These are phyloP conservation scores for Penicillium sp. DNA, from an alignment of 2,329 filamentous ascomycete genomes.

Conservation along the genomic window DNA sequence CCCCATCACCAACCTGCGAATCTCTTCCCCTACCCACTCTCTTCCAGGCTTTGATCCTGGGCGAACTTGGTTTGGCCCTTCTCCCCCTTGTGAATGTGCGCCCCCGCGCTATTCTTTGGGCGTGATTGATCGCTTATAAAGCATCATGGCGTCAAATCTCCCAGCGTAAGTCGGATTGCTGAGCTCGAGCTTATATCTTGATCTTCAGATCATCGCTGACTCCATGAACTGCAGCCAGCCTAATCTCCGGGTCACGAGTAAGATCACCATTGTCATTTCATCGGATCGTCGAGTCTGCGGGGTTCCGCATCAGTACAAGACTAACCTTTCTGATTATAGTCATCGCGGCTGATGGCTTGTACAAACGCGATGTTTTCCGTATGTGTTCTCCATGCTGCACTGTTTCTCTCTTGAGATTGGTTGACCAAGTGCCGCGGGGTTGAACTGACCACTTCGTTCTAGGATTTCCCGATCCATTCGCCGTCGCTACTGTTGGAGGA, in stretches of 20 bases:
- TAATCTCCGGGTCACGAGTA: conserved; percentile 93
- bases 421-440: conserved; percentile 8
- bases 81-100: conserved; percentile 35
- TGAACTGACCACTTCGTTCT: conserved; percentile 16
- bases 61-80: conserved; percentile 12
- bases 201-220: conserved; percentile 11
- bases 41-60: conserved; percentile 16
- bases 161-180: conserved; percentile 55
- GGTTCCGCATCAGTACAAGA: conserved; percentile 15
- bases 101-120: conserved; percentile 33
- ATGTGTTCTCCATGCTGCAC: conserved; percentile 47
- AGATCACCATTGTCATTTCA: conserved; percentile 26
- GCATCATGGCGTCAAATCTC: conserved; percentile 59
- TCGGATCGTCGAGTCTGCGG: conserved; percentile 20
- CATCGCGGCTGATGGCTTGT: conserved; percentile 96
- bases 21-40: conserved; percentile 10
- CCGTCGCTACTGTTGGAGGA: conserved; percentile 92
- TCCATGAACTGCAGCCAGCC: conserved; percentile 58
- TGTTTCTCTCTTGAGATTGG: conserved; percentile 11
- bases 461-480: conserved; percentile 98
- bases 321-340: conserved; percentile 58
- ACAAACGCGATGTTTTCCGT: conserved; percentile 99
- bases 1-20: conserved; percentile 18
- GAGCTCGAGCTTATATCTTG: conserved; percentile 8
- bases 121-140: conserved; percentile 37